phyloP scores from a whole-genome alignment of 2,329 filamentous ascomycete genomes.

The Hysterium pulicare region DNA sequence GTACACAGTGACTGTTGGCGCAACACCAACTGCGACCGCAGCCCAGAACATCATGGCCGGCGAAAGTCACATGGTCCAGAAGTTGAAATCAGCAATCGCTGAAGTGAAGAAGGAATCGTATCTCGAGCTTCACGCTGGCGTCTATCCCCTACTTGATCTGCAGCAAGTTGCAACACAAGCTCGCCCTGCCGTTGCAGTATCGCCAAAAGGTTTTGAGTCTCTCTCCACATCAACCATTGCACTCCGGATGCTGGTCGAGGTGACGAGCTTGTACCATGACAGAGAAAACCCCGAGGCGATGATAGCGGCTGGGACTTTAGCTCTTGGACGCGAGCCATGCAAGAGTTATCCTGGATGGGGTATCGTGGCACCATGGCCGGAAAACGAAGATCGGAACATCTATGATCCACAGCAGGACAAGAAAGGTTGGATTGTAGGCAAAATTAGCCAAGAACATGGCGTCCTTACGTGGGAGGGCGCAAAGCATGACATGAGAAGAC shows the following conservation, averaged over 20 bases:
- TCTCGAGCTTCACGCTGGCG: constrained; percentile 72
- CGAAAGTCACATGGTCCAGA: constrained; percentile 34
- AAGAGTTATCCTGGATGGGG: constrained; percentile 70
- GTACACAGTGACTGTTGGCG: constrained; percentile 61
- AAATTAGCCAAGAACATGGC: constrained; percentile 76
- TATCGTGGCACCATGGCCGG: constrained; percentile 59
- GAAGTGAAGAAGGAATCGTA: constrained; percentile 27
- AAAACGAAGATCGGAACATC: constrained; percentile 17
- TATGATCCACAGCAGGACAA: constrained; percentile 25
- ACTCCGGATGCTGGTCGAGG: constrained; percentile 67
- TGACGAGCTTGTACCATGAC: constrained; percentile 62
- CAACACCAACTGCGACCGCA: constrained; percentile 69
- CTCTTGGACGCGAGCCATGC: constrained; percentile 70
- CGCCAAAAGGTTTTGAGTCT: constrained; percentile 16
- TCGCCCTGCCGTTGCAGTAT: constrained; percentile 33
- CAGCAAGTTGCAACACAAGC: constrained; percentile 75
- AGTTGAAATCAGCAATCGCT: constrained; percentile 42
- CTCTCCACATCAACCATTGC: constrained; percentile 59
- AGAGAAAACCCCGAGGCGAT: constrained; percentile 58
- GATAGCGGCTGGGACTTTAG: constrained; percentile 65
- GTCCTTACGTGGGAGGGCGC: constrained; percentile 60
- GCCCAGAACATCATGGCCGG: constrained; percentile 56
- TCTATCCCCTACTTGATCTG: constrained; percentile 72
- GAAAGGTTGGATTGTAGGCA: constrained; percentile 63
- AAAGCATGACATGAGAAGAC: constrained; percentile 39